Percentiles rank a stretch among this genome's conserved stretches.
phyloP scores from a whole-genome alignment of 2,329 filamentous ascomycete genomes.

The Karstenula rhodostoma region DNA sequence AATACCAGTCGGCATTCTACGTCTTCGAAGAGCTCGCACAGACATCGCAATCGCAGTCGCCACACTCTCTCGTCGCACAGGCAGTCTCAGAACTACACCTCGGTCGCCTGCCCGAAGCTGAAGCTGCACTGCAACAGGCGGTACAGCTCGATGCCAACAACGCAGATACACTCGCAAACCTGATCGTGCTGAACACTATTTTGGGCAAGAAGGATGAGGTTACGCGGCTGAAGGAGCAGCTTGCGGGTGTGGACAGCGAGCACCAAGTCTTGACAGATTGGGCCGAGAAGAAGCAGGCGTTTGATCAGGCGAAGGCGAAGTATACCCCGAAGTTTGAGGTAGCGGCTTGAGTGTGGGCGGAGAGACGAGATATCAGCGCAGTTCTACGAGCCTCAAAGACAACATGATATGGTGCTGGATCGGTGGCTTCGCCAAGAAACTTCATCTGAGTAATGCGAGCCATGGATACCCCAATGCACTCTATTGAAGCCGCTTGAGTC shows the following conservation, averaged over 20 bases:
- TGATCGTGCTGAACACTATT: slow-evolving; percentile 79
- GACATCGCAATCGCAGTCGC: slow-evolving; percentile 79
- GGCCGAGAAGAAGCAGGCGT: slow-evolving; percentile 84
- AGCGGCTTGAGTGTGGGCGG: slow-evolving; percentile 23
- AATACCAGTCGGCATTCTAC: slow-evolving; percentile 96
- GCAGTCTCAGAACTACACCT: slow-evolving; percentile 92
- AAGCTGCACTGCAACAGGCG: slow-evolving; percentile 83
- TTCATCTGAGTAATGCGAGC: too few species aligned
- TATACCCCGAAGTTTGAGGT: slow-evolving; percentile 82
- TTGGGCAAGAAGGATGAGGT: slow-evolving; percentile 71
- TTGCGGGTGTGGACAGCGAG: slow-evolving; percentile 67
- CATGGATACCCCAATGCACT: too few species aligned
- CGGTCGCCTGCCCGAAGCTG: slow-evolving; percentile 85
- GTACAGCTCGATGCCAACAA: slow-evolving; percentile 75
- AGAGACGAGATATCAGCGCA: neutral
- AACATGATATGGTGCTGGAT: neutral
- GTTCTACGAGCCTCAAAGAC: neutral
- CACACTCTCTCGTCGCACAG: slow-evolving; percentile 81
- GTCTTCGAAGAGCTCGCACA: slow-evolving; percentile 97
- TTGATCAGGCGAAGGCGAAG: slow-evolving; percentile 85
- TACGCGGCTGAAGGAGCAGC: slow-evolving; percentile 61
- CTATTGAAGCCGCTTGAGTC: too few species aligned
- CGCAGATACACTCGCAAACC: slow-evolving; percentile 80
- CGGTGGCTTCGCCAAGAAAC: neutral
- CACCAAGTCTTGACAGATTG: slow-evolving; percentile 79